Base-by-base conservation (phyloP, 1,139 yeast species). In the Taphrina pruni region DNA sequence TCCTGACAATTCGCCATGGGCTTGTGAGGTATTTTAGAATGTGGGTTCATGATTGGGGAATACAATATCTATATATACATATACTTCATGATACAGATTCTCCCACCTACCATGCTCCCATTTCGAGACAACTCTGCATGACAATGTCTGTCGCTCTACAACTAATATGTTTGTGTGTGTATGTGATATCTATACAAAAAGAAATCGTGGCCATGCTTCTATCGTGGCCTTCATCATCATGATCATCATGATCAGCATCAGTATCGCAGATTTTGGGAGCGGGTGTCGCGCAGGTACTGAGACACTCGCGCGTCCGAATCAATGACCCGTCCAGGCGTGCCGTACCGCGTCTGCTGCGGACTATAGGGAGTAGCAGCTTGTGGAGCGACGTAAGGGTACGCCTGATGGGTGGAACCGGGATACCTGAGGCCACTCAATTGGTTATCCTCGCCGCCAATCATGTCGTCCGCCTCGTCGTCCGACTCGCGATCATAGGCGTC, bases 391-490 rank as follows among this genome's bases (percentile, higher is more conserved):
- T 38, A 35, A 1, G 43, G 43, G 14, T 14, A n/a, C 6, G 41
- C 1, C 12, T 54, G 41, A 26, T 54, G 57, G n/a, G 57, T 35
- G 7, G 43, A 35, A 17, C 43, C 57, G n/a, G 57, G 57, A 54
- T 54, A 54, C 35, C 43, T 20, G 14, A 38, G 43, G 12, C 43
- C 43, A 17, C 21, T 20, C 20, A 26, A 26, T 43, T 35, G 14
- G 32, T 26, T 4, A 2, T 26, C 32, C 51, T 56, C 50, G 14
- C 3, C 60, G 3, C 1, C 43, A 11, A 11, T 6, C 60, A 39
- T 35, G 14, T 39, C 43, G 50, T 56, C 50, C 35, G 12, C 48
- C 36, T 56, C 60, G 32, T 39, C 60, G n/a, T 39, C 50, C 50
- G 46, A 17, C 1, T 41, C 60, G 35, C 35, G 11, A 39, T 56